Evolutionary conservation across 345 rosid species (phyloP), one percentile per base, ranked within the genome.

Genomic region (Populus ilicifolia): DNA sequence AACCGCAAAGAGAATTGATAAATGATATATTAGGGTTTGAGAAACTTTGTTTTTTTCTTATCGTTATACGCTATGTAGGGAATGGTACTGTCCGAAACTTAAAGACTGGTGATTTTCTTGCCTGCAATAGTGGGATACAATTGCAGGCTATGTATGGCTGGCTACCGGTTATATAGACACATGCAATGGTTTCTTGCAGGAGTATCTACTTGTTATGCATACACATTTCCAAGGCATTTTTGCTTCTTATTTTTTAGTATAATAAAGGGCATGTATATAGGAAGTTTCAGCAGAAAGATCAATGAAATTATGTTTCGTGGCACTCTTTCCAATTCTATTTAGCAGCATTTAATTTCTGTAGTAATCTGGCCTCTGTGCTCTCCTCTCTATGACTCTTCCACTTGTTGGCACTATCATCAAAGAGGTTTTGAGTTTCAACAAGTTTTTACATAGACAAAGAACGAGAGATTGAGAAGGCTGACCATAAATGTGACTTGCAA

Each of bases 391-490:
- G 44, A 20, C 43, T 54, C n/a, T 18, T 9, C 44, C 56, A 20
- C n/a, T 8, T 18, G 13, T 39, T 39, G 76, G 69, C 76, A 73
- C 69, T 27, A 39, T n/a, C 69, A 59, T 73, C 76, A 61, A 73
- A 73, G 54, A 61, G 36, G 23, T 5, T 39, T 36, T 6, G 64
- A 33, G 43, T 17, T 73, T 73, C 76, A 14, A 38, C 46, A 6
- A n/a, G 18, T n/a, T 6, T 10, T 72, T 8, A 66, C 69, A 18
- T 43, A 66, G 17, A 36, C 38, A 66, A 8, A 56, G 62, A 17
- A 20, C 16, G n/a, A n/a, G 63, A n/a, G 63, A 59, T 59, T 59
- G 27, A n/a, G 63, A 56, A 23, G 5, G 29, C 29, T 56, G 11
- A n/a, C 23, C 38, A 6, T 67, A 23, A 18, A 5, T 35, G n/a